These are phyloP conservation scores for Penicillium waksmanii DNA, from an alignment of 495 filamentous ascomycete genomes.

Conservation along the genomic window DNA sequence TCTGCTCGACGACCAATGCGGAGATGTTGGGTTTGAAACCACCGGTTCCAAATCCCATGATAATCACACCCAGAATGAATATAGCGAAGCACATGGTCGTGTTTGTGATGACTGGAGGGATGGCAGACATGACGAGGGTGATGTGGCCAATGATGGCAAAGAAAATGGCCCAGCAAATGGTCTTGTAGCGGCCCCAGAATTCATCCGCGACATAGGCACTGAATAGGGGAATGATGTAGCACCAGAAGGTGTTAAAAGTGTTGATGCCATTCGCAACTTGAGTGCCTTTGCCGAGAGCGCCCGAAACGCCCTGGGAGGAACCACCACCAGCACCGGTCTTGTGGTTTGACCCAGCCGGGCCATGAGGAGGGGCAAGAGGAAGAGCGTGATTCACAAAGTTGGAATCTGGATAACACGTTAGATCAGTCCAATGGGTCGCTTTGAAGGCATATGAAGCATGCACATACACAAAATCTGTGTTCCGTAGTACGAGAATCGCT, in stretches of 20 bases:
- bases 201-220: constrained; percentile 75
- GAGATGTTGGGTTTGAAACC: constrained; percentile 69
- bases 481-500: constrained; percentile 35
- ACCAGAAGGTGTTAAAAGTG: constrained; percentile 70
- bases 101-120: constrained; percentile 62
- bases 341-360: constrained; percentile 28
- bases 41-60: constrained; percentile 55
- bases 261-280: constrained; percentile 28
- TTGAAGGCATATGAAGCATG: background rate
- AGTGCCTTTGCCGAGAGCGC: constrained; percentile 27
- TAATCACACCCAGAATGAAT: constrained; percentile 62
- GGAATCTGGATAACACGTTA: constrained; percentile 12
- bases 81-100: constrained; percentile 53
- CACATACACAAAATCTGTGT: constrained; percentile 15
- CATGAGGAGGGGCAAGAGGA: constrained; percentile 18
- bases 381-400: constrained; percentile 33
- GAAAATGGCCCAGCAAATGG: constrained; percentile 61
- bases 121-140: constrained; percentile 63
- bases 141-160: constrained; percentile 68
- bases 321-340: constrained; percentile 27
- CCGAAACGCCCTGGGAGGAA: constrained; percentile 24
- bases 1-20: constrained; percentile 58
- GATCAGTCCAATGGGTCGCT: background rate
- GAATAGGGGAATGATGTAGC: constrained; percentile 68
- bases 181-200: constrained; percentile 71